These are phyloP conservation scores for Cyberlindnera samutprakarnensis DNA, from an alignment of 805 yeast species.

Conservation along the genomic window DNA sequence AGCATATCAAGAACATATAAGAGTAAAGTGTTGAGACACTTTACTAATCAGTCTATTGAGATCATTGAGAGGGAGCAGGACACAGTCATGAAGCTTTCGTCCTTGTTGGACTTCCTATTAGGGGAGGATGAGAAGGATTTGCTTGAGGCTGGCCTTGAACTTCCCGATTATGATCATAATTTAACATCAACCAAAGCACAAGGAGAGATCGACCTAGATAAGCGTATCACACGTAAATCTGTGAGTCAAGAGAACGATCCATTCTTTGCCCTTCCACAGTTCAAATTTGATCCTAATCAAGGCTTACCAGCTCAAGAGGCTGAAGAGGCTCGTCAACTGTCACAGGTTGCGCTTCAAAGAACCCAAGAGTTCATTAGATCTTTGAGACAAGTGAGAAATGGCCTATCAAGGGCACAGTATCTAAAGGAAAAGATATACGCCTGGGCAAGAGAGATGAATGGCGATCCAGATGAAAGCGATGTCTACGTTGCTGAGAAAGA, in stretches of 20 bases:
- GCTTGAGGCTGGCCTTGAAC: constrained; percentile 53
- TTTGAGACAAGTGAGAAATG: constrained; percentile 63
- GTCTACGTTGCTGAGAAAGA: constrained; percentile 28
- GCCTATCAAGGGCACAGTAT: constrained; percentile 71
- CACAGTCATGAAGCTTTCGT: constrained; percentile 62
- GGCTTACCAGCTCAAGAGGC: constrained; percentile 50
- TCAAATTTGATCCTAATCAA: constrained; percentile 33
- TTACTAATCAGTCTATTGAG: constrained; percentile 70
- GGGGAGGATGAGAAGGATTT: constrained; percentile 80
- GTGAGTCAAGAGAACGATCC: constrained; percentile 39
- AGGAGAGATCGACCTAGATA: constrained; percentile 17
- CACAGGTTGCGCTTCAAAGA: constrained; percentile 74
- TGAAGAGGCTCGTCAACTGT: constrained; percentile 63
- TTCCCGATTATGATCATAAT: constrained; percentile 51
- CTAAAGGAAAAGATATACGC: constrained; percentile 59
- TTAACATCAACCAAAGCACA: constrained; percentile 7
- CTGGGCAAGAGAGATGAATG: constrained; percentile 87
- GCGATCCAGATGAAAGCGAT: constrained; percentile 42
- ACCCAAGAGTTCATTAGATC: constrained; percentile 83
- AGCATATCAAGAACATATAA: constrained; percentile 62
- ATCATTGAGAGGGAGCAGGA: constrained; percentile 76
- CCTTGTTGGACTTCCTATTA: constrained; percentile 67
- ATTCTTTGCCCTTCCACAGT: constrained; percentile 58
- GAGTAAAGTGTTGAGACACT: constrained; percentile 41
- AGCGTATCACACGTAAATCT: constrained; percentile 23